These are phyloP conservation scores for Calonectria crousiana DNA, from an alignment of 2,329 filamentous ascomycete species.

Conservation along the genomic window DNA sequence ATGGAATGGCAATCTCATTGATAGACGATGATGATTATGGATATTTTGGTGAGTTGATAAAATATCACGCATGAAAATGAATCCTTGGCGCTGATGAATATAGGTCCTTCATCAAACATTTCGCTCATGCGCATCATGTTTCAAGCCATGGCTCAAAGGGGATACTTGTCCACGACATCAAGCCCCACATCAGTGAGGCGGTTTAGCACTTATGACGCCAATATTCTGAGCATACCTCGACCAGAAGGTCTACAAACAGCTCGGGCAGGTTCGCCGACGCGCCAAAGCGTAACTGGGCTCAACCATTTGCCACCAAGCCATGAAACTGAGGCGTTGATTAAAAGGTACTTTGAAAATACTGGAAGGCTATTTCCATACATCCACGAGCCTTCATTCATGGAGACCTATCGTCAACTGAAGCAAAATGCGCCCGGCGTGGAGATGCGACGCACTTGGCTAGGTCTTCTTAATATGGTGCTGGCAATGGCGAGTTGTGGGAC, in stretches of 20 bases:
- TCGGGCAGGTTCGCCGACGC: too few relatives aligned
- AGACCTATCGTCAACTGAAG: conserved; percentile 33
- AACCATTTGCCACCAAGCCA: conserved; percentile 35
- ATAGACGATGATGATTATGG: conserved; percentile 28
- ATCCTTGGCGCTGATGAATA: not conserved
- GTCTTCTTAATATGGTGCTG: conserved; percentile 62
- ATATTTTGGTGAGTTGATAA: conserved; percentile 18
- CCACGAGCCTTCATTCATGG: conserved; percentile 41
- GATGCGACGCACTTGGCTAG: conserved; percentile 61
- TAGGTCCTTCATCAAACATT: conserved; percentile 29
- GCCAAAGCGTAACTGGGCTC: not conserved
- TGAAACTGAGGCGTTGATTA: conserved; percentile 34
- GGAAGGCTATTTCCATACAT: conserved; percentile 47
- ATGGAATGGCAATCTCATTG: conserved; percentile 27
- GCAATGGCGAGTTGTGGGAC: conserved; percentile 57
- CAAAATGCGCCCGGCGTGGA: conserved; percentile 40
- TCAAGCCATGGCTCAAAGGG: conserved; percentile 13
- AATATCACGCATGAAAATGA: not conserved
- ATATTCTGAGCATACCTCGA: not conserved
- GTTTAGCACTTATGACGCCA: not conserved
- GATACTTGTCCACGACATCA: not conserved
- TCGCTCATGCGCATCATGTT: conserved; percentile 29
- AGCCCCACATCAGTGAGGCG: not conserved
- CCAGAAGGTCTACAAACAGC: not conserved
- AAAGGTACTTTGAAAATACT: conserved; percentile 42